Evolutionary conservation across 805 yeast species (phyloP).

Genomic region (Cyberlindnera suaveolens): DNA sequence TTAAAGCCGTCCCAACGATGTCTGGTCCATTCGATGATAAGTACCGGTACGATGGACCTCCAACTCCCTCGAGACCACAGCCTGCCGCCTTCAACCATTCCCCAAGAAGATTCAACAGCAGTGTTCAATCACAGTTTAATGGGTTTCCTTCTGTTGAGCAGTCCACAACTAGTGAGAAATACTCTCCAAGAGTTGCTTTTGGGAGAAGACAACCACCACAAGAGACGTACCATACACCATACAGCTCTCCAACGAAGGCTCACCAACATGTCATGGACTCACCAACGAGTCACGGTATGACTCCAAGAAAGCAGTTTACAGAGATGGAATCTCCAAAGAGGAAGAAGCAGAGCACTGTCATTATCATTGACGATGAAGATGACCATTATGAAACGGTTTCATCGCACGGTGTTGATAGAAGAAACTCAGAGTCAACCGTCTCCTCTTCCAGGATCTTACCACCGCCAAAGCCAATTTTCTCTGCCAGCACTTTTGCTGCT

Average conservation of each 20-base stretch:
- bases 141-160: conserved; percentile 11
- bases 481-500: conserved; percentile 56
- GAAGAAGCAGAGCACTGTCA: conserved; percentile 41
- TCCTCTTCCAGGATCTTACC: conserved; percentile 42
- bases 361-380: conserved; percentile 36
- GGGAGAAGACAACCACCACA: conserved; percentile 24
- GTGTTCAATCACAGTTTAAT: conserved; percentile 8
- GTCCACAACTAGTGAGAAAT: conserved; percentile 20
- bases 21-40: conserved; percentile 26
- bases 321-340: conserved; percentile 68
- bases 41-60: conserved; percentile 8
- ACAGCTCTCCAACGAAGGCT: conserved; percentile 28
- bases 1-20: conserved; percentile 7
- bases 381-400: conserved; percentile 5
- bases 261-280: conserved; percentile 3
- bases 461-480: conserved; percentile 62
- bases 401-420: conserved; percentile 23
- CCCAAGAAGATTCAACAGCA: conserved; percentile 16
- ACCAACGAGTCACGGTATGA: conserved; percentile 25
- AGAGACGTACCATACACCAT: conserved; percentile 20
- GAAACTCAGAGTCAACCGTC: conserved; percentile 22
- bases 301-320: conserved; percentile 65
- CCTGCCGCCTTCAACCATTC: conserved; percentile 18
- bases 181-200: conserved; percentile 39
- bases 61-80: conserved; percentile 18